phyloP scores from a whole-genome alignment of 129 eudicot genomes.

The Erigeron canadensis region DNA sequence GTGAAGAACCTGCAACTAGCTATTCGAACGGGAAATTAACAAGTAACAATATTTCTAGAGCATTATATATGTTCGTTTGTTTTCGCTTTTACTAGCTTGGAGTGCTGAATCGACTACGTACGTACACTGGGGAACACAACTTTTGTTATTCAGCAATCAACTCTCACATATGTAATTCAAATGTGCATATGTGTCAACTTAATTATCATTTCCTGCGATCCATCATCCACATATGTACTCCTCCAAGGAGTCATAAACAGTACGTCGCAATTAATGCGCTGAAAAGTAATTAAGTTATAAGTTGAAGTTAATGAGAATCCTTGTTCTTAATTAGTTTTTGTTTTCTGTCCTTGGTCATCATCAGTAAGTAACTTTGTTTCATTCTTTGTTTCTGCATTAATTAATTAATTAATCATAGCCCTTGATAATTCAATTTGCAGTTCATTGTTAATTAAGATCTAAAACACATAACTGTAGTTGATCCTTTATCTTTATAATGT shows the following conservation, averaged over 20 bases:
- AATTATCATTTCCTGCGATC: neutral
- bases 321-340: neutral
- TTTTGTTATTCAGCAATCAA: neutral
- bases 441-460: no score
- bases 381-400: conserved; percentile 18
- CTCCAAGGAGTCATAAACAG: neutral
- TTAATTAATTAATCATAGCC: no score
- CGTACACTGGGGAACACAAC: neutral
- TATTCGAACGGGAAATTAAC: neutral
- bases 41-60: neutral
- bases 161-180: neutral
- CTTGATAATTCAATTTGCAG: no score
- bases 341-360: neutral
- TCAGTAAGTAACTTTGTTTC: conserved; percentile 2
- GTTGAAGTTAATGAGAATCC: neutral
- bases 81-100: neutral
- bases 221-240: no score
- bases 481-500: no score
- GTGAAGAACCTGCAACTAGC: conserved; percentile 35
- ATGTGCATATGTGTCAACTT: neutral
- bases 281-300: neutral
- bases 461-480: no score
- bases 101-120: neutral
- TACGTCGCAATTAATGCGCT: neutral
- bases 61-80: neutral